Evolutionary conservation across 768 basidiomycete genomes (phyloP), one percentile per base, ranked within the genome.

Genomic region (Kwoniella sp.): DNA sequence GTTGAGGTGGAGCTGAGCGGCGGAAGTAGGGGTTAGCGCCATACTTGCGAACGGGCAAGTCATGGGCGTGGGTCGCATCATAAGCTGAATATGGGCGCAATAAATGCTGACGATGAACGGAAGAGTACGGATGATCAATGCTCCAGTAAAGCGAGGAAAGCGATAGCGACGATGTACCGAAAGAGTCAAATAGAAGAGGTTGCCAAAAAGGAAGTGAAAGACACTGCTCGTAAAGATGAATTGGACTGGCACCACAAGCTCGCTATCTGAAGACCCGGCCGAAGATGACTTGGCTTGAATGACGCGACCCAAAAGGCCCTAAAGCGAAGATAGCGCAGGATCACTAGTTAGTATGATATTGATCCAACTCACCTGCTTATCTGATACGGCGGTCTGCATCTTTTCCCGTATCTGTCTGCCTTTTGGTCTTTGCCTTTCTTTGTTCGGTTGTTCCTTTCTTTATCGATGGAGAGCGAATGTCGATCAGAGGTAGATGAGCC

Each of bases 331-430:
- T 48, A 48, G 58, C 23, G 25, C 53, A 63, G 53, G 61, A 29
- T 51, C 28, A 31, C 54, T 30, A 31, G 17, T n/a, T n/a, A n/a
- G n/a, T n/a, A n/a, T n/a, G n/a, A n/a, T 29, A 17, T 15, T 38
- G 31, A 31, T 17, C 34, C 20, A 26, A 59, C 64, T 60, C 37
- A 65, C 64, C 38, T 65, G 63, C 50, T 60, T 58, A 65, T 65
- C 64, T 48, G 64, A 60, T 54, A 65, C n/a, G 34, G 22, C 57
- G 8, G 55, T 57, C 53, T 65, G 64, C 64, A 65, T 65, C 17
- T 45, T 60, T 45, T 13, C 34, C 7, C 34, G 34, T 34, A 13
- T 34, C 34, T 34, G 34, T 9, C 41, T 20, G 9, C 11, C 20
- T 17, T 17, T 45, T 7, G 41, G 20, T 45, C 17, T 17, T 20